Evolutionary conservation across 768 basidiomycete species (phyloP).

Genomic region (Lactifluus hygrophoroides): DNA sequence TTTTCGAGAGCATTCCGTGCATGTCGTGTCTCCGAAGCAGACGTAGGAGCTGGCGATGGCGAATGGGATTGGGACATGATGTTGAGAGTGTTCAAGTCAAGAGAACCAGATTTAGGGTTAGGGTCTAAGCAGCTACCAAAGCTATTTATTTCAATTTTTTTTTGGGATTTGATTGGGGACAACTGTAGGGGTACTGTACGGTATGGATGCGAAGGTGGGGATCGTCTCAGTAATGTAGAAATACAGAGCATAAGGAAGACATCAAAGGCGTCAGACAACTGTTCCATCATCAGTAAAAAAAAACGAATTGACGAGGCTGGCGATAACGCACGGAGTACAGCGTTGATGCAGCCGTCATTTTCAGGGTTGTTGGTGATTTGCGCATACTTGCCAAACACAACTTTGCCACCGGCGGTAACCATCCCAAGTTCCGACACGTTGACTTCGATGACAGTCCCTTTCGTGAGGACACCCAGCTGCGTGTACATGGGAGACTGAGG

Average conservation of each 20-base stretch:
- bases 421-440: constrained; percentile 98
- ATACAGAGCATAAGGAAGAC: neutral
- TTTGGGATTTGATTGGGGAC: neutral
- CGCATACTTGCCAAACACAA: constrained; percentile 88
- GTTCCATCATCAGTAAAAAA: neutral
- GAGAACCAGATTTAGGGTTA: constrained; percentile 7
- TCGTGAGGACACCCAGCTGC: constrained; percentile 92
- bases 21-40: constrained; percentile 31
- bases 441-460: constrained; percentile 97
- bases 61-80: constrained; percentile 26
- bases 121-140: neutral
- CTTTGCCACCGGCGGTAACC: constrained; percentile 95
- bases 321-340: constrained; percentile 68
- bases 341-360: constrained; percentile 95
- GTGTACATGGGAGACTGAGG: constrained; percentile 99
- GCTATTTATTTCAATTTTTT: neutral
- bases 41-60: constrained; percentile 24
- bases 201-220: no score
- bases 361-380: constrained; percentile 93
- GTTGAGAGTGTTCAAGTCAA: neutral
- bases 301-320: neutral
- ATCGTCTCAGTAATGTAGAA: neutral
- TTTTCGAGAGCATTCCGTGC: constrained; percentile 42
- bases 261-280: constrained; percentile 8
- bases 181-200: no score